phyloP scores from a whole-genome alignment of 78 protist genomes.

The Acrasis kona region DNA sequence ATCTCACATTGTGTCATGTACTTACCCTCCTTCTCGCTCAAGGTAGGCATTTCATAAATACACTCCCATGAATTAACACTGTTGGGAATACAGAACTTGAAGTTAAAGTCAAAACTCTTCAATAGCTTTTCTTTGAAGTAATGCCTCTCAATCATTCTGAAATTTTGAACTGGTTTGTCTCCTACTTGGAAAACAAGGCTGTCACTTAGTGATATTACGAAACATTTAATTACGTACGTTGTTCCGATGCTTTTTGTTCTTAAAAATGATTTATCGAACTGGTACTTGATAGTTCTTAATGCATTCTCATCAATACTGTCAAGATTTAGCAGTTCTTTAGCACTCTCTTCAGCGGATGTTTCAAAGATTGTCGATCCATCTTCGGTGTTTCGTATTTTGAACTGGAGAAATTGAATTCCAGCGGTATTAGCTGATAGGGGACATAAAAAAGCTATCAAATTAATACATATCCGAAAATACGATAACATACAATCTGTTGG shows the following conservation, averaged over 20 bases:
- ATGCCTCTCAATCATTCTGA: conserved; percentile 80
- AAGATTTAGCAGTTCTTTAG: neutral
- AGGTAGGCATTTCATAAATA: conserved; percentile 45
- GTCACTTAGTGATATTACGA: too few species aligned
- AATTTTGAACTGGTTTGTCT: conserved; percentile 29
- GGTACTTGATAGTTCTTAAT: conserved; percentile 37
- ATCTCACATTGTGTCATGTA: too few species aligned
- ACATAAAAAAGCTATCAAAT: too few species aligned
- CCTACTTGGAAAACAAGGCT: conserved; percentile 61
- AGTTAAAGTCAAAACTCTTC: conserved; percentile 58
- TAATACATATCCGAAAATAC: too few species aligned
- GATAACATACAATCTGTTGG: too few species aligned
- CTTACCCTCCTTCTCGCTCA: too few species aligned
- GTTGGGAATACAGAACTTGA: conserved; percentile 75
- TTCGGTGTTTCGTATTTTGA: conserved; percentile 52
- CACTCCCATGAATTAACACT: conserved; percentile 53
- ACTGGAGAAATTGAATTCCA: conserved; percentile 53
- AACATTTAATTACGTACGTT: neutral
- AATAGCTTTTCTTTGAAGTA: conserved; percentile 54
- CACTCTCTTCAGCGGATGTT: neutral
- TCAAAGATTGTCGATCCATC: conserved; percentile 10
- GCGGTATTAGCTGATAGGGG: conserved; percentile 35
- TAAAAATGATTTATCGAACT: conserved; percentile 29
- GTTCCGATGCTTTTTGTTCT: conserved; percentile 28
- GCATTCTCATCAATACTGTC: conserved; percentile 6